A percentile compares a stretch with the other conserved stretches of the same genome.
Evolutionary conservation across 352 stramenopile species (phyloP).

Genomic region (Elongisporangium undulatum): DNA sequence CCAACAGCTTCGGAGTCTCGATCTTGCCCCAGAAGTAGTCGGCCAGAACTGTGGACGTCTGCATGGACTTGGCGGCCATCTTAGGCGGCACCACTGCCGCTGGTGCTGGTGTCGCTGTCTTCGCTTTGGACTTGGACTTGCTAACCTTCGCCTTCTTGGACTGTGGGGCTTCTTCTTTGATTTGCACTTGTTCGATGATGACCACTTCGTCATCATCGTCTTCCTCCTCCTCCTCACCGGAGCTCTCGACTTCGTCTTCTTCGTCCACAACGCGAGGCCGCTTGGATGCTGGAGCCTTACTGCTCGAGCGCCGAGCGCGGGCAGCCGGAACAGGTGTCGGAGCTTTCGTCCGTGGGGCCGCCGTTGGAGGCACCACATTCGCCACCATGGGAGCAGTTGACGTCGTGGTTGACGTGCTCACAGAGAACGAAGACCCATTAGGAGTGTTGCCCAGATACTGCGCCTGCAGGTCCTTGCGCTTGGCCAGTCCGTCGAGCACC

Average conservation of each 20-base stretch:
- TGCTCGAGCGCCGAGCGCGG: slow-evolving; percentile 17
- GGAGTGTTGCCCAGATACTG: slow-evolving; percentile 22
- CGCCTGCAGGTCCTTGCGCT: slow-evolving; percentile 41
- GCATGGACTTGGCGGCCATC: slow-evolving; percentile 23
- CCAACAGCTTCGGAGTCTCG: slow-evolving; percentile 56
- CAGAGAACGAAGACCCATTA: slow-evolving; percentile 1
- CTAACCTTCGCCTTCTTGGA: slow-evolving; percentile 13
- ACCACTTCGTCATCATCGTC: slow-evolving; percentile 45
- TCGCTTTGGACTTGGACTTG: slow-evolving; percentile 5
- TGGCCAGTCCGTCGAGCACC: slow-evolving; percentile 49
- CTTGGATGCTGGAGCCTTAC: slow-evolving; percentile 31
- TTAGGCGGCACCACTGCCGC: slow-evolving; percentile 5
- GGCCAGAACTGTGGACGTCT: slow-evolving; percentile 30
- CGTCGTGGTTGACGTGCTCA: background rate
- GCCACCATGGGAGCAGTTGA: background rate
- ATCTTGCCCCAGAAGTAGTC: slow-evolving; percentile 80
- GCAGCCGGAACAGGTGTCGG: background rate
- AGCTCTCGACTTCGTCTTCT: slow-evolving; percentile 39
- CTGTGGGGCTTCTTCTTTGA: slow-evolving; percentile 22
- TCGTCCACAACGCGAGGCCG: slow-evolving; percentile 63
- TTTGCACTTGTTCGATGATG: slow-evolving; percentile 39
- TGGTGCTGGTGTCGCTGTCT: slow-evolving; percentile 5
- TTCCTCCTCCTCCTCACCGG: slow-evolving; percentile 43
- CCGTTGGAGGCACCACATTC: background rate
- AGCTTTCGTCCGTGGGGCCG: background rate